phyloP scores from a whole-genome alignment of 371 early-diverging fungal genomes.

The Rhizoclosmatium hyalinum region DNA sequence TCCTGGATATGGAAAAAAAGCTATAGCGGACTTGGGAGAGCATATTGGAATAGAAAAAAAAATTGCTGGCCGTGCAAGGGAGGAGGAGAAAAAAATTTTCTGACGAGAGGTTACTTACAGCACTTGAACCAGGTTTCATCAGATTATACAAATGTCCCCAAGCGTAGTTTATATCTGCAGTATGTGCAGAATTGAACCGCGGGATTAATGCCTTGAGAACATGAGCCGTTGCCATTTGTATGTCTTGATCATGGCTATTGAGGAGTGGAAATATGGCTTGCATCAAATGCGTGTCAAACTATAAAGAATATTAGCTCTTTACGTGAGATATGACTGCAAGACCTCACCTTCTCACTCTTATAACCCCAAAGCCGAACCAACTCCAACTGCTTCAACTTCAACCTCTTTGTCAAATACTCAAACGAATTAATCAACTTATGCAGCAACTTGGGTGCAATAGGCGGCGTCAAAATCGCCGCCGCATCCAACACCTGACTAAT shows the following conservation, averaged over 20 bases:
- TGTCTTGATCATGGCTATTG: constrained; percentile 43
- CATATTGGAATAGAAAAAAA: too few relatives aligned
- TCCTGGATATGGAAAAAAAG: not conserved
- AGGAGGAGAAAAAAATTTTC: too few relatives aligned
- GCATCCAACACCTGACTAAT: constrained; percentile 69
- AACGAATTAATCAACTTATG: constrained; percentile 52
- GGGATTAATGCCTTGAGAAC: constrained; percentile 49
- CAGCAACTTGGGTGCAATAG: constrained; percentile 45
- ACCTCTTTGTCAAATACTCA: constrained; percentile 44
- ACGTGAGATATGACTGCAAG: not conserved
- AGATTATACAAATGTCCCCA: constrained; percentile 50
- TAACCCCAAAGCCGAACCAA: constrained; percentile 51
- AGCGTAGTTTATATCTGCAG: constrained; percentile 49
- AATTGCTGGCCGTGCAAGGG: too few relatives aligned
- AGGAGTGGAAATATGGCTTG: constrained; percentile 53
- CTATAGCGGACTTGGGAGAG: too few relatives aligned
- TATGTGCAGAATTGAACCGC: constrained; percentile 35
- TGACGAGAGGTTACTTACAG: constrained; percentile 33
- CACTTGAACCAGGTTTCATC: constrained; percentile 39
- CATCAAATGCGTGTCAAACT: constrained; percentile 56
- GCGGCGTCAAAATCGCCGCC: constrained; percentile 50
- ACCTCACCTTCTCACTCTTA: constrained; percentile 46
- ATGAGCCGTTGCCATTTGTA: constrained; percentile 44
- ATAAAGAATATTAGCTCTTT: not conserved
- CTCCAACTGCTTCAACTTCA: constrained; percentile 51